phyloP scores from a whole-genome alignment of 2,329 filamentous ascomycete genomes.

The Akanthomyces muscarius region DNA sequence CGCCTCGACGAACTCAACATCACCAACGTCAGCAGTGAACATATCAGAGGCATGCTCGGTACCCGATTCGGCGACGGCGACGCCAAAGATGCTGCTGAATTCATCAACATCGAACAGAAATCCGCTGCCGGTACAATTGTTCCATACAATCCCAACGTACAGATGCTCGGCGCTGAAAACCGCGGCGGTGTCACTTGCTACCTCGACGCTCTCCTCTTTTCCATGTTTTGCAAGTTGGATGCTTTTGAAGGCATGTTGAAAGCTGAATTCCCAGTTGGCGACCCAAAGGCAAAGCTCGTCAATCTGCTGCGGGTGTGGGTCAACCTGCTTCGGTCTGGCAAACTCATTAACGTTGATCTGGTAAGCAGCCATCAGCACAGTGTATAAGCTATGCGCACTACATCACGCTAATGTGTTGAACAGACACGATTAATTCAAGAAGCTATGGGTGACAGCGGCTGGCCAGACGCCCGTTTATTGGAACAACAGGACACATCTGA shows the following conservation, averaged over 20 bases:
- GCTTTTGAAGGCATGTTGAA: slow-evolving; percentile 92
- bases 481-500: slow-evolving; percentile 94
- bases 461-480: slow-evolving; percentile 72
- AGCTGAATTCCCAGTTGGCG: slow-evolving; percentile 65
- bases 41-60: slow-evolving; percentile 52
- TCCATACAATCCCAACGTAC: slow-evolving; percentile 66
- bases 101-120: slow-evolving; percentile 74
- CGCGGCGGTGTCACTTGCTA: slow-evolving; percentile 88
- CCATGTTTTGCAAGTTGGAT: slow-evolving; percentile 89
- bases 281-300: slow-evolving; percentile 67
- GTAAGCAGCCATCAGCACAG: slow-evolving; percentile 43
- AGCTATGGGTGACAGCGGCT: slow-evolving; percentile 78
- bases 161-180: slow-evolving; percentile 83
- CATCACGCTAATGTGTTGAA: slow-evolving; percentile 25
- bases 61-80: slow-evolving; percentile 65
- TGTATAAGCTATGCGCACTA: neutral
- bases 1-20: slow-evolving; percentile 43
- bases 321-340: slow-evolving; percentile 81
- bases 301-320: slow-evolving; percentile 84
- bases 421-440: slow-evolving; percentile 81
- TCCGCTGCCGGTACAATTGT: slow-evolving; percentile 75
- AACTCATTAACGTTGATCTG: slow-evolving; percentile 79
- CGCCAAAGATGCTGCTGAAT: slow-evolving; percentile 67
- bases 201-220: slow-evolving; percentile 83
- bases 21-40: slow-evolving; percentile 51